Evolutionary conservation across 2,329 filamentous ascomycete species (phyloP), one percentile per base, ranked within the genome.

Genomic region (Periconia digitata): DNA sequence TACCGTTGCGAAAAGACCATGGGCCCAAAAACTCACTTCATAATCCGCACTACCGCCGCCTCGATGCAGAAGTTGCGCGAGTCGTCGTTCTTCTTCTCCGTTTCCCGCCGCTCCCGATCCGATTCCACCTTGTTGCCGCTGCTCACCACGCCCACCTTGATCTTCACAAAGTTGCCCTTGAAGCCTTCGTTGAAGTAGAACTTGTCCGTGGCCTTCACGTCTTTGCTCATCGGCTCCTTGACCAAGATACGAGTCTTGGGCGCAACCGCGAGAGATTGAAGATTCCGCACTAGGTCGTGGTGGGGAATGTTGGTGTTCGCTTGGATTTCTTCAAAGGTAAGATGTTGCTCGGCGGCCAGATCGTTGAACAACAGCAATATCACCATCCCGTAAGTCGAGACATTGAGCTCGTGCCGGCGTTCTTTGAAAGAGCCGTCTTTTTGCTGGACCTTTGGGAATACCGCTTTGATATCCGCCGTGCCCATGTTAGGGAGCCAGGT

Each of bases 301-400:
- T 78, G 74, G 0, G 90, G 85, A 22, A 97, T 95, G 56, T 86
- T 89, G 1, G 92, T 96, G 58, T 81, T 80, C 6, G 83, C 85
- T 66, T 94, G 87, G 22, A 97, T 94, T 54, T 96, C 89, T 46
- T 94, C 88, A 48, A 80, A 84, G 0, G 77, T 82, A 7, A 85
- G 65, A 17, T 70, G 75, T 44, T 78, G 69, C 23, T 74, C 76
- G 0, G 73, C 59, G 2, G 75, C 70, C 0, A 95, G 63, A 32
- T 92, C 85, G 63, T 97, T 97, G 79, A 97, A 99, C 0, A 96
- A 82, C 38, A 95, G 71, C 17, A 99, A 73, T 20, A 97, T 85
- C 17, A 96, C 76, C 89, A 97, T 96, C 60, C 86, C 90, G 67
- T 94, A 94, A 0, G 94, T 97, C 1, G 91, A 87, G 17, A 95